A percentile compares a stretch with the other conserved stretches of the same genome.
Evolutionary conservation across 208 protist genomes (phyloP).

Genomic region (Lotmaria passim): DNA sequence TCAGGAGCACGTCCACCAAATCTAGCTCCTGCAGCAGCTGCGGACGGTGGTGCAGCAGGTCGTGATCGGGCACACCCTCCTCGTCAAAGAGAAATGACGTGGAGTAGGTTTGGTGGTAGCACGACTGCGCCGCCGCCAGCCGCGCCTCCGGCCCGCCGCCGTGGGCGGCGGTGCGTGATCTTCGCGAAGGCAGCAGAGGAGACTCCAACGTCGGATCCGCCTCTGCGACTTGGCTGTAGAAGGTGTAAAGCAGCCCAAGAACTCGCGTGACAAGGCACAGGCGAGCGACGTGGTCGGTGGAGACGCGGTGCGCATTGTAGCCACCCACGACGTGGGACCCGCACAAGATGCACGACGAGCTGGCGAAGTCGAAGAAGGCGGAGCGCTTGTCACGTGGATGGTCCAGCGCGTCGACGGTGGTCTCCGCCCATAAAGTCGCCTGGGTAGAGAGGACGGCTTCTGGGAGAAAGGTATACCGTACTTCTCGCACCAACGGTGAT

Average conservation of each 20-base stretch:
- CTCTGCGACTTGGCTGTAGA: constrained; percentile 22
- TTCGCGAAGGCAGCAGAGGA: not conserved
- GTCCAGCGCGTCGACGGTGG: constrained; percentile 19
- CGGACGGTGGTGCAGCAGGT: constrained; percentile 14
- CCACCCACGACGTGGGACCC: constrained; percentile 33
- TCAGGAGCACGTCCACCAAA: constrained; percentile 38
- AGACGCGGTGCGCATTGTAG: constrained; percentile 41
- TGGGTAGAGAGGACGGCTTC: constrained; percentile 16
- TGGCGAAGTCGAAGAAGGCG: constrained; percentile 42
- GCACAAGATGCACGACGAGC: constrained; percentile 47
- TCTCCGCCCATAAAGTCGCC: not conserved
- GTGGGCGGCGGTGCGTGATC: not conserved
- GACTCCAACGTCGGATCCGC: not conserved
- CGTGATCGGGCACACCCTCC: constrained; percentile 13
- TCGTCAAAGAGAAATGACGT: constrained; percentile 28
- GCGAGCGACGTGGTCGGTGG: constrained; percentile 57
- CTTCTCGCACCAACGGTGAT: constrained; percentile 3
- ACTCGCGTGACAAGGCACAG: constrained; percentile 63
- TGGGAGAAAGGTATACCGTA: not conserved
- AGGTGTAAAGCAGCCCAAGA: constrained; percentile 41
- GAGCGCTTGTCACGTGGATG: not conserved
- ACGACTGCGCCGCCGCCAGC: not conserved
- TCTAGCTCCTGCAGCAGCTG: constrained; percentile 27
- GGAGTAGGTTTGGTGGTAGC: constrained; percentile 12
- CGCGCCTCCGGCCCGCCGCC: not conserved